Conservation (phyloP, 148 eudicot genomes). For the Persicaria maculosa region DNA sequence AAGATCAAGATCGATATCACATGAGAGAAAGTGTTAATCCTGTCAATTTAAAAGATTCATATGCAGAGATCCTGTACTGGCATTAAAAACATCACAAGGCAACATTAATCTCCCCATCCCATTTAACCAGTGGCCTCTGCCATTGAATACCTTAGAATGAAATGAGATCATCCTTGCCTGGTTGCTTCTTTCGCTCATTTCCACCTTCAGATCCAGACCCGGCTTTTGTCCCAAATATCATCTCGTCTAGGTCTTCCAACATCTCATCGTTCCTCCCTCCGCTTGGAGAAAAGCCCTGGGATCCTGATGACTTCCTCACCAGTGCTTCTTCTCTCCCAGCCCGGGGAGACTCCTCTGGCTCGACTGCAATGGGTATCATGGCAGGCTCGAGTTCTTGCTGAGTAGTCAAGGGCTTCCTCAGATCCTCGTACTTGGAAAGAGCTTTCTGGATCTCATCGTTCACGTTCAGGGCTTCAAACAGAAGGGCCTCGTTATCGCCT, state of each 20-base stretch:
- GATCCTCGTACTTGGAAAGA: constrained; percentile 66
- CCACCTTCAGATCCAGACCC: constrained; percentile 49
- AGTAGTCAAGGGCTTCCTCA: constrained; percentile 44
- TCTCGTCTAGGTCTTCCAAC: constrained; percentile 98
- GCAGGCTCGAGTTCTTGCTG: constrained; percentile 70
- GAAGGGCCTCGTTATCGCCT: constrained; percentile 86
- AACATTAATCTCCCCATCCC: neutral
- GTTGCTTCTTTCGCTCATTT: constrained; percentile 41
- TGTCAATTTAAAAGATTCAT: neutral
- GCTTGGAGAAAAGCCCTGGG: constrained; percentile 37
- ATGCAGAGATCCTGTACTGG: constrained; percentile 5
- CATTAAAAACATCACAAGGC: constrained; percentile 2
- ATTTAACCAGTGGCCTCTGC: too few species aligned
- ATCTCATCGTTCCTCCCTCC: constrained; percentile 60
- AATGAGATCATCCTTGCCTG: constrained; percentile 76
- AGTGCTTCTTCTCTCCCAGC: constrained; percentile 11
- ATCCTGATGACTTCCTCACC: constrained; percentile 18
- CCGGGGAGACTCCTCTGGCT: constrained; percentile 56
- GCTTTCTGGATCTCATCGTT: constrained; percentile 89
- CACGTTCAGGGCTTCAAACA: constrained; percentile 91
- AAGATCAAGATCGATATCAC: neutral
- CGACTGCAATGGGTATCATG: constrained; percentile 85
- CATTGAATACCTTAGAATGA: constrained; percentile 25
- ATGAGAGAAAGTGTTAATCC: neutral
- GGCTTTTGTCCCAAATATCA: constrained; percentile 77